These are phyloP conservation scores for Trypanosoma lewisi DNA, from an alignment of 208 protist species.

Conservation along the genomic window DNA sequence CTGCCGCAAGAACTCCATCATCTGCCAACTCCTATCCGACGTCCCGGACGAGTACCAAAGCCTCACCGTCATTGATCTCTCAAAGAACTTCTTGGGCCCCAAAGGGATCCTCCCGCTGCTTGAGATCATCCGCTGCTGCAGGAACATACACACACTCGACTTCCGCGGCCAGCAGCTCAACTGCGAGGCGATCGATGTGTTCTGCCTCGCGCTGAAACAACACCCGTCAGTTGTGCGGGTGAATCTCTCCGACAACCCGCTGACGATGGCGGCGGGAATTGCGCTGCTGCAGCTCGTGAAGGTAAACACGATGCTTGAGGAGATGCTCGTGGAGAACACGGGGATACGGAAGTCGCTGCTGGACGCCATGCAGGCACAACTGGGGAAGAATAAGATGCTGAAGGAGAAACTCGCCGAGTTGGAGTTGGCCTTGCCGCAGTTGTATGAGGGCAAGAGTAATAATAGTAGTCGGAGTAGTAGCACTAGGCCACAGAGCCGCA, in stretches of 20 bases:
- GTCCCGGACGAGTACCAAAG: conserved; percentile 62
- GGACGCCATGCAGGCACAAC: conserved; percentile 48
- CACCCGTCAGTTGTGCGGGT: conserved; percentile 67
- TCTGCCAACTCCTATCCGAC: conserved; percentile 47
- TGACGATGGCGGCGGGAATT: conserved; percentile 64
- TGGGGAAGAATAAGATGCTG: conserved; percentile 40
- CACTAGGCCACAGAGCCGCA: too few relatives aligned
- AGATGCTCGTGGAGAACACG: conserved; percentile 66
- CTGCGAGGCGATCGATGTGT: conserved; percentile 50
- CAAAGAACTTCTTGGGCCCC: conserved; percentile 82
- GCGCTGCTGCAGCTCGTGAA: conserved; percentile 69
- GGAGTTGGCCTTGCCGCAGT: background rate
- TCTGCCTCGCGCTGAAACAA: conserved; percentile 48
- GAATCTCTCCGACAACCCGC: conserved; percentile 81
- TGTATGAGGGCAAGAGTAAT: background rate
- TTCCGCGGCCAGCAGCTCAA: conserved; percentile 63
- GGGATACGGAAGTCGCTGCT: conserved; percentile 48
- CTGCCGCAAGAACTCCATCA: conserved; percentile 60
- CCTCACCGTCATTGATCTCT: conserved; percentile 66
- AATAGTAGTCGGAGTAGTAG: too few relatives aligned
- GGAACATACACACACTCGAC: conserved; percentile 43
- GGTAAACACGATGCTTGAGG: conserved; percentile 55
- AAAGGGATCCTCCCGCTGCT: conserved; percentile 75
- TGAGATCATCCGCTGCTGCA: conserved; percentile 66
- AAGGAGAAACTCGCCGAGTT: conserved; percentile 7